Conservation (phyloP, 352 stramenopile genomes). For the Globisporangium spinosum region DNA sequence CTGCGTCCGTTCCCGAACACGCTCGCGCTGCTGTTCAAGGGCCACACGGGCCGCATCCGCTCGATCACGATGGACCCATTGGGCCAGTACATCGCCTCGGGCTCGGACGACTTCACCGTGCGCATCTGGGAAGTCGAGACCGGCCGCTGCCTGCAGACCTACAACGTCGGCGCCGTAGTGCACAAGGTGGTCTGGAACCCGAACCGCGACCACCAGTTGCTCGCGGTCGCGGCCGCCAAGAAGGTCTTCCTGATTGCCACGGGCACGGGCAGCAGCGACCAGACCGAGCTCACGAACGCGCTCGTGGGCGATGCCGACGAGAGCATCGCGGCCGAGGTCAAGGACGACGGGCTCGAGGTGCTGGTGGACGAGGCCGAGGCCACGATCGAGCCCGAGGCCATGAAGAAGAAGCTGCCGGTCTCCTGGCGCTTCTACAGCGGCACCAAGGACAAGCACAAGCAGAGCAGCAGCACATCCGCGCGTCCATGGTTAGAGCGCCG, state of each 20-base stretch:
- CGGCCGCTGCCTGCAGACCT: slow-evolving; percentile 89
- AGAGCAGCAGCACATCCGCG: slow-evolving; percentile 29
- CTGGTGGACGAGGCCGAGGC: slow-evolving; percentile 75
- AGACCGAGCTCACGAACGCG: slow-evolving; percentile 94
- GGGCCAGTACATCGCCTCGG: slow-evolving; percentile 97
- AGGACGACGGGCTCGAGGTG: slow-evolving; percentile 41
- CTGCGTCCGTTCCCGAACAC: slow-evolving; percentile 98
- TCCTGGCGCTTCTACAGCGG: slow-evolving; percentile 87
- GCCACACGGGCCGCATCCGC: slow-evolving; percentile 90
- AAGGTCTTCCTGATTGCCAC: slow-evolving; percentile 93
- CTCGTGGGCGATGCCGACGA: slow-evolving; percentile 87
- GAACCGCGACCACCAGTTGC: slow-evolving; percentile 93
- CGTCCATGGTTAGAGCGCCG: slow-evolving; percentile 73
- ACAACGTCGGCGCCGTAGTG: slow-evolving; percentile 89
- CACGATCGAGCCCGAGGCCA: slow-evolving; percentile 60
- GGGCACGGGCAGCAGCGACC: slow-evolving; percentile 90
- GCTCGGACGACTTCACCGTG: slow-evolving; percentile 94
- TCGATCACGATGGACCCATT: slow-evolving; percentile 92
- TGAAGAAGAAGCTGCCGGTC: slow-evolving; percentile 90
- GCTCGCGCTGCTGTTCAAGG: slow-evolving; percentile 83
- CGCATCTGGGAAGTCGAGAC: slow-evolving; percentile 97
- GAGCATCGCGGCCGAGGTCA: slow-evolving; percentile 47
- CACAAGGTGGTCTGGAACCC: slow-evolving; percentile 96
- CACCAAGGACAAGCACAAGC: slow-evolving; percentile 79
- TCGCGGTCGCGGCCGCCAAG: slow-evolving; percentile 91